A percentile compares a stretch with the other conserved stretches of the same genome.
Evolutionary conservation across 176 grass and related monocot species (phyloP).

Genomic region (Carex myosuroides): DNA sequence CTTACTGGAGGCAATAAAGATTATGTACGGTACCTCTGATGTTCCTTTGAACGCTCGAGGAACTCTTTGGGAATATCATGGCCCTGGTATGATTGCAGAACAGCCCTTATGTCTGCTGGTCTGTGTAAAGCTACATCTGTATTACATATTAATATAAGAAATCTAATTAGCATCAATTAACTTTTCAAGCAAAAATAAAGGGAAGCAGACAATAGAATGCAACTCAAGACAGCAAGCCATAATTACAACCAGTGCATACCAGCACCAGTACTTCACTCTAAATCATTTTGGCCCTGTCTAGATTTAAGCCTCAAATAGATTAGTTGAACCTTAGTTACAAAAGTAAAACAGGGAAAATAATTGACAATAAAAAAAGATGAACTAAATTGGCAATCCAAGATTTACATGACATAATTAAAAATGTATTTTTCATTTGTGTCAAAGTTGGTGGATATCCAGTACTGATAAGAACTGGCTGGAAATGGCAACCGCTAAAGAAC

Average conservation of each 20-base stretch:
- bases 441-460: background rate
- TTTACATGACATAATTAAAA: background rate
- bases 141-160: slow-evolving; percentile 18
- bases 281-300: background rate
- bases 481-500: background rate
- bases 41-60: slow-evolving; percentile 66
- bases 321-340: background rate
- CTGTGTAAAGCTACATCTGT: slow-evolving; percentile 61
- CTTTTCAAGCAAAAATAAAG: background rate
- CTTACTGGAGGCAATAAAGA: background rate
- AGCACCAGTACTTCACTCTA: background rate
- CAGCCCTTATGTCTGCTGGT: slow-evolving; percentile 63
- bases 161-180: slow-evolving; percentile 5
- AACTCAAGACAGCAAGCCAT: background rate
- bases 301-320: background rate
- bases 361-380: background rate
- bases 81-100: slow-evolving; percentile 76
- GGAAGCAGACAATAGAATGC: background rate
- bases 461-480: background rate
- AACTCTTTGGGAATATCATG: slow-evolving; percentile 70
- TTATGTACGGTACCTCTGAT: slow-evolving; percentile 51
- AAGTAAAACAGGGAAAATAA: background rate
- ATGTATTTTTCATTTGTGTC: background rate
- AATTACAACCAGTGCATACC: background rate
- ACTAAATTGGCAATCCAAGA: background rate